Percentiles rank a stretch among this genome's conserved stretches.
Conservation (phyloP, 805 yeast species). For the Wickerhamomyces subpelliculosus region DNA sequence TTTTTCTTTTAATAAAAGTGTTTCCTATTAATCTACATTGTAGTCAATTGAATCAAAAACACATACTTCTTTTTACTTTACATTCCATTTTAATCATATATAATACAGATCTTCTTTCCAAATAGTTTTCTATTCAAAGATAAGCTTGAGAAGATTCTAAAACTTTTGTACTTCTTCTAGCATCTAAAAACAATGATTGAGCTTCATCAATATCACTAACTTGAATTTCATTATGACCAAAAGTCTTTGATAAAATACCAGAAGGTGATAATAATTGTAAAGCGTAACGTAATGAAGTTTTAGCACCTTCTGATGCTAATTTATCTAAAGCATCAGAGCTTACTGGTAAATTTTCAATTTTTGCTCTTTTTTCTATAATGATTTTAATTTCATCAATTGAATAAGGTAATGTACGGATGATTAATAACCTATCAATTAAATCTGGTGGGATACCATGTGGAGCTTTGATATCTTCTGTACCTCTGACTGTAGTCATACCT, state of each 20-base stretch:
- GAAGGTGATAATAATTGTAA: constrained; percentile 89
- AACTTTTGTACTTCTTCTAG: constrained; percentile 69
- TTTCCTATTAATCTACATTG: too few species aligned
- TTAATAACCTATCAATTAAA: constrained; percentile 82
- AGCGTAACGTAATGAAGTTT: constrained; percentile 84
- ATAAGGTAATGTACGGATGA: constrained; percentile 90
- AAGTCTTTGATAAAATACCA: constrained; percentile 69
- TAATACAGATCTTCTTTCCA: neutral
- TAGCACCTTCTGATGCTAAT: constrained; percentile 67
- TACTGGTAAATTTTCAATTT: constrained; percentile 66
- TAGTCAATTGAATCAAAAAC: too few species aligned
- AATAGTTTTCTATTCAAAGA: too few species aligned
- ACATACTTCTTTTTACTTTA: constrained; percentile 1
- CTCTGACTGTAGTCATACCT: constrained; percentile 87
- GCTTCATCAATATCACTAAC: constrained; percentile 79
- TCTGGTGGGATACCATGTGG: constrained; percentile 98
- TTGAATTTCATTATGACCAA: constrained; percentile 62
- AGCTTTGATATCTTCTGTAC: constrained; percentile 76
- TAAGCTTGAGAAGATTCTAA: constrained; percentile 37
- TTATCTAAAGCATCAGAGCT: constrained; percentile 63
- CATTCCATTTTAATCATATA: neutral
- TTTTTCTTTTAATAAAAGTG: too few species aligned
- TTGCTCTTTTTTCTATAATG: constrained; percentile 77
- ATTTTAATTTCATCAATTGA: constrained; percentile 70
- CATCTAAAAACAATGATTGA: constrained; percentile 76